Evolutionary conservation across 257 asterid species (phyloP).

Genomic region (Lycium ferocissimum): DNA sequence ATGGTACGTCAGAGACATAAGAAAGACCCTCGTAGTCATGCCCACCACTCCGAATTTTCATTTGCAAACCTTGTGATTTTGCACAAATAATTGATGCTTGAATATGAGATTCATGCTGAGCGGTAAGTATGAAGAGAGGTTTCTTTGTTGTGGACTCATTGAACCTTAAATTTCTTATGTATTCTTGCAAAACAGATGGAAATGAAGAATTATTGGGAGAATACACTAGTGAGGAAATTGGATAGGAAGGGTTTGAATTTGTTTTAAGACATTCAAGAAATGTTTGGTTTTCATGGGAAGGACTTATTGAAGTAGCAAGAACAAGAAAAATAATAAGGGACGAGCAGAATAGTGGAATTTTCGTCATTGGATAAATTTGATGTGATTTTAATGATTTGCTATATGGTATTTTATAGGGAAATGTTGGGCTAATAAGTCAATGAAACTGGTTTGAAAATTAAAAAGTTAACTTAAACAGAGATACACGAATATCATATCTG

Average conservation of each 20-base stretch:
- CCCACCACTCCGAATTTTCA: conserved; percentile 38
- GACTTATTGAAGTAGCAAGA: background rate
- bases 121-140: conserved; percentile 33
- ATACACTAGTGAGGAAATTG: conserved; percentile 25
- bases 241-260: conserved; percentile 29
- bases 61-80: background rate
- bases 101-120: conserved; percentile 33
- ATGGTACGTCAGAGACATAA: conserved; percentile 28
- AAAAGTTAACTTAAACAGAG: background rate
- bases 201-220: conserved; percentile 30
- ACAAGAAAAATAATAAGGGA: conserved; percentile 22
- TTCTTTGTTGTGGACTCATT: conserved; percentile 33
- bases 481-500: background rate
- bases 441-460: background rate
- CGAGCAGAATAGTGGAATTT: background rate
- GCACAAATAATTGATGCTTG: conserved; percentile 35
- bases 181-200: conserved; percentile 28
- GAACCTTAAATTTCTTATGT: conserved; percentile 33
- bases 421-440: conserved; percentile 12
- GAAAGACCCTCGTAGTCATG: conserved; percentile 39
- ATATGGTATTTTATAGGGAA: conserved; percentile 2
- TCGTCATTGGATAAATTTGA: conserved; percentile 1
- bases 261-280: conserved; percentile 31
- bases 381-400: background rate
- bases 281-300: conserved; percentile 13